These are phyloP conservation scores for Cryphonectria naterciae DNA, from an alignment of 2,329 filamentous ascomycete species.

Conservation along the genomic window DNA sequence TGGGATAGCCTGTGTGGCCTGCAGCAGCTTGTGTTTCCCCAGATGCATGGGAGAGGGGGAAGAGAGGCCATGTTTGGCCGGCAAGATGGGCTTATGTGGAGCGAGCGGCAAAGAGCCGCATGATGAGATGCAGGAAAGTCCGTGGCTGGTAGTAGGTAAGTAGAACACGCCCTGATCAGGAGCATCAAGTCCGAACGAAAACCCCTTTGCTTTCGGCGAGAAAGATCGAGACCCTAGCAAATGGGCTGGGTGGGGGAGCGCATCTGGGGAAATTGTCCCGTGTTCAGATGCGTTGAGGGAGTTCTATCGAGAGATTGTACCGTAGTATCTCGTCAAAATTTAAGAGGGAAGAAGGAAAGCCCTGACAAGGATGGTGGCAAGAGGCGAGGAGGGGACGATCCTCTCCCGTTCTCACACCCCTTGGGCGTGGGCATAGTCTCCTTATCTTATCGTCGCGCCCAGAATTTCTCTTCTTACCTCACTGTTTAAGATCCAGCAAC, in stretches of 20 bases:
- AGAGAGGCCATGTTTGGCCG: background rate
- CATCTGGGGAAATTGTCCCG: background rate
- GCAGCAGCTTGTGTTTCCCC: constrained; percentile 15
- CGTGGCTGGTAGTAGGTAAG: constrained; percentile 16
- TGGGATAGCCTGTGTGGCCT: constrained; percentile 18
- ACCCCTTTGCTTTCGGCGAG: background rate
- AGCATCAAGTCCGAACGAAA: background rate
- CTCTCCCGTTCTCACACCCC: background rate
- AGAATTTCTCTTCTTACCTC: constrained; percentile 22
- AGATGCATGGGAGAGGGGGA: constrained; percentile 5
- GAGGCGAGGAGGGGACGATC: background rate
- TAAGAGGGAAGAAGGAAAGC: background rate
- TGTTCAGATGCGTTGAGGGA: background rate
- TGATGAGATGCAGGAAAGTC: constrained; percentile 21
- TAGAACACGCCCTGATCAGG: background rate
- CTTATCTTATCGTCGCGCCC: constrained; percentile 28
- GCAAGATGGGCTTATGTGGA: background rate
- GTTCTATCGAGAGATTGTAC: background rate
- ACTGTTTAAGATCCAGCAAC: background rate
- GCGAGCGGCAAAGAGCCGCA: constrained; percentile 27
- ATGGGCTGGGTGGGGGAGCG: background rate
- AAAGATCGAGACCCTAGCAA: background rate
- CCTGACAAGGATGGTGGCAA: background rate
- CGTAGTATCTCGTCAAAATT: background rate
- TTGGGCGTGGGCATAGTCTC: constrained; percentile 1